Percentiles rank a stretch among this genome's conserved stretches.
Evolutionary conservation across 2,329 filamentous ascomycete species (phyloP).

Genomic region (Alternaria atra): DNA sequence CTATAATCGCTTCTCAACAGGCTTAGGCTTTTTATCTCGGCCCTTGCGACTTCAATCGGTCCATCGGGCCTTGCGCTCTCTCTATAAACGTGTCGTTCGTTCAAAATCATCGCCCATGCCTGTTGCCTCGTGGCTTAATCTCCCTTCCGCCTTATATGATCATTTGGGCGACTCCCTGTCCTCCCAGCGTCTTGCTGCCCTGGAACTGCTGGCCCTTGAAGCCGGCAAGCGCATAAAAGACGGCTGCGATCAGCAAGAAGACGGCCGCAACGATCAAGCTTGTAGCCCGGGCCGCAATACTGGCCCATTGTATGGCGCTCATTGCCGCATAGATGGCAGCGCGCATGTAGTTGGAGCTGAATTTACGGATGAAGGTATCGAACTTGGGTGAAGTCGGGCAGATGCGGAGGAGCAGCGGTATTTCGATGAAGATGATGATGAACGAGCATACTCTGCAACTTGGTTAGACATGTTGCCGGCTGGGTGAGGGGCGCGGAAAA

Average conservation of each 20-base stretch:
- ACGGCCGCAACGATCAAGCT: conserved; percentile 88
- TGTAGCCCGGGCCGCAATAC: conserved; percentile 69
- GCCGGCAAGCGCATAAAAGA: conserved; percentile 83
- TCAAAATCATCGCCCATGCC: conserved; percentile 4
- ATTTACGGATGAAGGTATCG: conserved; percentile 86
- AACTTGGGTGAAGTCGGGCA: conserved; percentile 93
- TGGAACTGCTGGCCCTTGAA: conserved; percentile 86
- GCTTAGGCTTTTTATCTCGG: conserved; percentile 1
- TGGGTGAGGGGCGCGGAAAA: conserved; percentile 6
- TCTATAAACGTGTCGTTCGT: conserved; percentile 6
- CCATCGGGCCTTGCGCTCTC: neutral
- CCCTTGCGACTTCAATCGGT: neutral
- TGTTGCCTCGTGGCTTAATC: neutral
- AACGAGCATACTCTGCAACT: conserved; percentile 56
- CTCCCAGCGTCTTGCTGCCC: conserved; percentile 94
- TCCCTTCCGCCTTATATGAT: conserved; percentile 68
- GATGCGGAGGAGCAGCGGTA: conserved; percentile 94
- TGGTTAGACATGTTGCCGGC: conserved; percentile 12
- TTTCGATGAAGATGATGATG: conserved; percentile 67
- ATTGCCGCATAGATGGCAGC: conserved; percentile 85
- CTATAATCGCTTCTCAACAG: conserved; percentile 6
- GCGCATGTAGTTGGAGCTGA: conserved; percentile 97
- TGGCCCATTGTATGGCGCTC: conserved; percentile 85
- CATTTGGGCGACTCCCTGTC: conserved; percentile 95
- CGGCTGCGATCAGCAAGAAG: conserved; percentile 76